Conservation (phyloP, 73 alveolate genomes). For the Durusdinium trenchii region DNA sequence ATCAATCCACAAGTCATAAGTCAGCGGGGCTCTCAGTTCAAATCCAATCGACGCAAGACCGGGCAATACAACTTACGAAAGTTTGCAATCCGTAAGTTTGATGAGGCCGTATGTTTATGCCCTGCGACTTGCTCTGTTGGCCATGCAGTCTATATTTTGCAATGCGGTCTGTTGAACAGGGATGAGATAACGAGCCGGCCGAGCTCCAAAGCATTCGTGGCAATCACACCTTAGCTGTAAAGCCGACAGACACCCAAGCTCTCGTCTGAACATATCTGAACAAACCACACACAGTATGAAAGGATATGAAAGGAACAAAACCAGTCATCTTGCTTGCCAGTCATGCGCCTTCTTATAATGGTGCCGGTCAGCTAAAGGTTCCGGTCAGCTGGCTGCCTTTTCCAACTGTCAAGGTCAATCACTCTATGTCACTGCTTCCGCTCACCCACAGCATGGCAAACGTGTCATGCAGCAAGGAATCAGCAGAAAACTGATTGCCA, state of each 20-base stretch:
- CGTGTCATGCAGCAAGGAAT: background rate
- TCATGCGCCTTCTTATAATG: no score
- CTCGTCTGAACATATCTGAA: no score
- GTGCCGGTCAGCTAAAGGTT: no score
- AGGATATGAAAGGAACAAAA: no score
- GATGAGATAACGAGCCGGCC: background rate
- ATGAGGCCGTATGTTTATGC: background rate
- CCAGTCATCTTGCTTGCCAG: no score
- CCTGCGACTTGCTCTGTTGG: background rate
- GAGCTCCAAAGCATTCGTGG: slow-evolving; percentile 78
- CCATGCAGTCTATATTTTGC: background rate
- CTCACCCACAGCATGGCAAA: background rate
- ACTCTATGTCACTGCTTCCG: background rate
- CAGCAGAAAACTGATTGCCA: background rate
- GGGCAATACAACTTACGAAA: no score
- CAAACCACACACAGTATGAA: no score
- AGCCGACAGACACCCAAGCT: background rate
- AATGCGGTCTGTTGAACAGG: background rate
- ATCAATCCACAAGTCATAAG: no score
- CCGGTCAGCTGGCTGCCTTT: no score
- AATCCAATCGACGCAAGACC: no score
- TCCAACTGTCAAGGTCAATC: no score
- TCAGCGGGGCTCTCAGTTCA: no score
- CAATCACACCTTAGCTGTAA: slow-evolving; percentile 31
- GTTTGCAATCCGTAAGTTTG: background rate